Conservation (phyloP, 176 grass and related monocot species). For the Zea mays region Zm-B73-REFERENCE-NAM-5.0 NC_050103.1:80221501-80222000, state of each 20-base stretch:
- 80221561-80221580: background rate
- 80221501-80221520: slow-evolving; percentile 39
- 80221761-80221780: background rate
- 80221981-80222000: background rate
- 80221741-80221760: slow-evolving; percentile 37
- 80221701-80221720: slow-evolving; percentile 83
- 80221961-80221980: background rate
- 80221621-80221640: slow-evolving; percentile 60
- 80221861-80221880: background rate
- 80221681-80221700: slow-evolving; percentile 94
- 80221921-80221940: background rate
- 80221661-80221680: slow-evolving; percentile 99
- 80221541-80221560: background rate
- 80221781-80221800: background rate
- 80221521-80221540: slow-evolving; percentile 31
- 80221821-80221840: background rate
- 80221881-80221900: slow-evolving; percentile 14
- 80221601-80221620: background rate
- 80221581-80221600: background rate
- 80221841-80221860: background rate
- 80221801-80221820: slow-evolving; percentile 1
- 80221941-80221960: background rate
- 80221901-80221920: background rate
- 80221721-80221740: slow-evolving; percentile 77
- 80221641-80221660: slow-evolving; percentile 93